Conservation (phyloP, 1,284 basidiomycete genomes). For the Ustilago loliicola region DNA sequence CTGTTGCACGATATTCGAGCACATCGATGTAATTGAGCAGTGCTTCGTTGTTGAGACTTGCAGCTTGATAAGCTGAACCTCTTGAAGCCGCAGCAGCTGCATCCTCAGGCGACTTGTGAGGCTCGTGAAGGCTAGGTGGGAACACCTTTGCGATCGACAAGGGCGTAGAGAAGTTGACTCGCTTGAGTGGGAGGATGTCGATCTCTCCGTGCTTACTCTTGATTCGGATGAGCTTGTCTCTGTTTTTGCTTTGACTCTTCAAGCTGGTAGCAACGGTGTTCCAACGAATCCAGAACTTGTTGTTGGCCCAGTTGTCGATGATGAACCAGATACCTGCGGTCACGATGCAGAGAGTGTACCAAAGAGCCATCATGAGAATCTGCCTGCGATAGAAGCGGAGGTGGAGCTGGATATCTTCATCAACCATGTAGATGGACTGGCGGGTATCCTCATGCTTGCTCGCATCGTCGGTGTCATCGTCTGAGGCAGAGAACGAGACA, state of each 20-base stretch:
- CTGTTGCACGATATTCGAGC: constrained; percentile 46
- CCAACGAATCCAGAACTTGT: constrained; percentile 50
- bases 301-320: constrained; percentile 44
- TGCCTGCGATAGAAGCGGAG: constrained; percentile 45
- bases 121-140: constrained; percentile 24
- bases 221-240: constrained; percentile 39
- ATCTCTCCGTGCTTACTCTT: constrained; percentile 50
- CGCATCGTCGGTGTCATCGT: not conserved
- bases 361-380: constrained; percentile 26
- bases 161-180: constrained; percentile 26
- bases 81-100: constrained; percentile 17
- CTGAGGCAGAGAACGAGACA: constrained; percentile 22
- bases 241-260: constrained; percentile 6
- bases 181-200: constrained; percentile 45
- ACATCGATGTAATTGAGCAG: constrained; percentile 29
- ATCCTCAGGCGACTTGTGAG: constrained; percentile 24
- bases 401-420: constrained; percentile 52
- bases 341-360: constrained; percentile 47
- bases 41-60: not conserved
- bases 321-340: constrained; percentile 51
- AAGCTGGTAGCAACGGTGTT: constrained; percentile 27
- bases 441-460: constrained; percentile 4
- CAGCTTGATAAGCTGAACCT: not conserved
- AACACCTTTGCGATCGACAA: constrained; percentile 24
- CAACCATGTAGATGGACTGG: constrained; percentile 49